Evolutionary conservation across 2,329 filamentous ascomycete genomes (phyloP).

Genomic region (Nemania diffusa): DNA sequence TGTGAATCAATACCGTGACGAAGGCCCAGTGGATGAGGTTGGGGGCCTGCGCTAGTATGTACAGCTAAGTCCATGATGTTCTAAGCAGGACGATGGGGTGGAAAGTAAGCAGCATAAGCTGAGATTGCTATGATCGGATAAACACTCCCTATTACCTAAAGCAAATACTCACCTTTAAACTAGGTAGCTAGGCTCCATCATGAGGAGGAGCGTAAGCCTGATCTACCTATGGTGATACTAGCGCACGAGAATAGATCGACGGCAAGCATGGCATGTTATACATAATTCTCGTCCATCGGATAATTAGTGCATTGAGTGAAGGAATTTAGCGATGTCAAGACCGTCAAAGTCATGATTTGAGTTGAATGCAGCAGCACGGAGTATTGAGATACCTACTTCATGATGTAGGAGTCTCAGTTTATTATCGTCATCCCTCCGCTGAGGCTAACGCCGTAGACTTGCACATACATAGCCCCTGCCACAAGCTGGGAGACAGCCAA

Average conservation of each 20-base stretch:
- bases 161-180: background rate
- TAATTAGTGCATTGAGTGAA: background rate
- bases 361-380: background rate
- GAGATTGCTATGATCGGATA: constrained; percentile 7
- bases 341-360: background rate
- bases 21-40: constrained; percentile 21
- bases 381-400: background rate
- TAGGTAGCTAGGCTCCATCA: background rate
- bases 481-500: background rate
- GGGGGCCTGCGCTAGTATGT: constrained; percentile 15
- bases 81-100: constrained; percentile 14
- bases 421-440: background rate
- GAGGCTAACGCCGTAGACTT: constrained; percentile 6
- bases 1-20: background rate
- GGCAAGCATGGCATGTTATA: background rate
- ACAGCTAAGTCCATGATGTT: background rate
- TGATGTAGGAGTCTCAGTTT: constrained; percentile 2
- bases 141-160: constrained; percentile 1
- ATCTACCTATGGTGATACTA: background rate
- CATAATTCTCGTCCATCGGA: background rate
- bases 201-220: background rate
- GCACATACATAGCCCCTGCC: constrained; percentile 11
- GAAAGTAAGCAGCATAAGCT: constrained; percentile 32
- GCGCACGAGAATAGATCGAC: background rate
- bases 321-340: background rate